Evolutionary conservation across 345 rosid species (phyloP).

Genomic region (Isatis tinctoria): DNA sequence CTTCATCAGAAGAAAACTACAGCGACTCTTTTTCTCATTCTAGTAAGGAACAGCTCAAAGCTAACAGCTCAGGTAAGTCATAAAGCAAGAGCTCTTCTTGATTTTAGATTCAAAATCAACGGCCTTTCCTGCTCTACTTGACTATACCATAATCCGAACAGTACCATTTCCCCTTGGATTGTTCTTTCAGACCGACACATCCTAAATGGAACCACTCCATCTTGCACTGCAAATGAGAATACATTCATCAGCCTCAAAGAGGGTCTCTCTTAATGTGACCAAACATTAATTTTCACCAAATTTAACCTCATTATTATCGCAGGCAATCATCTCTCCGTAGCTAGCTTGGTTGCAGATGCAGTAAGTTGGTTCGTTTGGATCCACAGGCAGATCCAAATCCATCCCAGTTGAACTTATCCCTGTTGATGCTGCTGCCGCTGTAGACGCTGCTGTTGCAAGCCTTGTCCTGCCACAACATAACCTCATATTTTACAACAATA

Average conservation of each 20-base stretch:
- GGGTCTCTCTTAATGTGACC: background rate
- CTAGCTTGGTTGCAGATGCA: conserved; percentile 96
- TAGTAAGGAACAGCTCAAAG: too few relatives aligned
- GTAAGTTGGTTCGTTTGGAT: conserved; percentile 95
- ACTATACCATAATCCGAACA: conserved; percentile 70
- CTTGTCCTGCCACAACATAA: conserved; percentile 57
- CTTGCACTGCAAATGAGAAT: conserved; percentile 61
- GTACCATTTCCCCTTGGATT: conserved; percentile 93
- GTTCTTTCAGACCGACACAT: conserved; percentile 84
- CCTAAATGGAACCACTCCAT: conserved; percentile 99
- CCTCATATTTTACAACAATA: background rate
- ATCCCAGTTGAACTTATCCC: conserved; percentile 61
- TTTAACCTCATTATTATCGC: conserved; percentile 76
- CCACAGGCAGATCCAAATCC: conserved; percentile 92
- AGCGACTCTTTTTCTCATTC: too few relatives aligned
- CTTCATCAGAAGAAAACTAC: too few relatives aligned
- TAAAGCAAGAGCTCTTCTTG: background rate
- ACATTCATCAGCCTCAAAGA: background rate
- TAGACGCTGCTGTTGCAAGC: conserved; percentile 48
- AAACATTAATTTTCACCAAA: background rate
- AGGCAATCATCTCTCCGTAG: conserved; percentile 95
- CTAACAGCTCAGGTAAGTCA: too few relatives aligned
- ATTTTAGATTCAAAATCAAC: conserved; percentile 31
- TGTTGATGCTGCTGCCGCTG: conserved; percentile 38
- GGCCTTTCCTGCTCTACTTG: conserved; percentile 69